These are phyloP conservation scores for Arabis alpina DNA, from an alignment of 345 rosid species.

Conservation along the genomic window DNA sequence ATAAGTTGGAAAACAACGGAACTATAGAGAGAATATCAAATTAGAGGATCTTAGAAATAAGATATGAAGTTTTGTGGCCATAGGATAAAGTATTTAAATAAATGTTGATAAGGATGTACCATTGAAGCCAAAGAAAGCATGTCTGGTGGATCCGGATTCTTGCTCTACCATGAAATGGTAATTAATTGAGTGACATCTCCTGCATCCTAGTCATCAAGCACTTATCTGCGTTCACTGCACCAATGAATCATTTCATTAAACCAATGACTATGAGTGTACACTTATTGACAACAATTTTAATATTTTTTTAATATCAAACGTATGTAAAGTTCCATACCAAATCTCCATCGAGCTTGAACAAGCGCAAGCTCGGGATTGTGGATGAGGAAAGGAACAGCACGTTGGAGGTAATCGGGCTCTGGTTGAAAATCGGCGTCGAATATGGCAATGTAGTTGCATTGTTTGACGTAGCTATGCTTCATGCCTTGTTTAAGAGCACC, in stretches of 20 bases:
- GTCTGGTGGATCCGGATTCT: constrained; percentile 45
- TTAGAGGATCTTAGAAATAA: background rate
- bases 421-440: constrained; percentile 68
- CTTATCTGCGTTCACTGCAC: constrained; percentile 45
- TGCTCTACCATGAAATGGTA: constrained; percentile 50
- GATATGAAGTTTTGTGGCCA: background rate
- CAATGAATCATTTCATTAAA: background rate
- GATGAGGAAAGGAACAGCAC: constrained; percentile 51
- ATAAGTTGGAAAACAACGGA: background rate
- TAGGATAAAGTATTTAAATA: constrained; percentile 22
- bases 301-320: too few species aligned
- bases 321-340: too few species aligned
- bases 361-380: constrained; percentile 55
- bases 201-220: constrained; percentile 52
- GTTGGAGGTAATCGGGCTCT: constrained; percentile 54
- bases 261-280: too few species aligned
- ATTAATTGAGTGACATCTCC: constrained; percentile 49
- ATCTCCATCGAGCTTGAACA: constrained; percentile 64
- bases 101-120: constrained; percentile 29
- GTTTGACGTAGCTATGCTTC: constrained; percentile 58
- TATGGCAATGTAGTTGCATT: constrained; percentile 54
- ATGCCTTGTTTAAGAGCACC: constrained; percentile 64
- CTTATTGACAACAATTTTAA: too few species aligned
- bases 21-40: background rate
- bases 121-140: constrained; percentile 49